Base-by-base conservation (phyloP, 2,329 filamentous ascomycete species). In the Diplodia scrobiculata region DNA sequence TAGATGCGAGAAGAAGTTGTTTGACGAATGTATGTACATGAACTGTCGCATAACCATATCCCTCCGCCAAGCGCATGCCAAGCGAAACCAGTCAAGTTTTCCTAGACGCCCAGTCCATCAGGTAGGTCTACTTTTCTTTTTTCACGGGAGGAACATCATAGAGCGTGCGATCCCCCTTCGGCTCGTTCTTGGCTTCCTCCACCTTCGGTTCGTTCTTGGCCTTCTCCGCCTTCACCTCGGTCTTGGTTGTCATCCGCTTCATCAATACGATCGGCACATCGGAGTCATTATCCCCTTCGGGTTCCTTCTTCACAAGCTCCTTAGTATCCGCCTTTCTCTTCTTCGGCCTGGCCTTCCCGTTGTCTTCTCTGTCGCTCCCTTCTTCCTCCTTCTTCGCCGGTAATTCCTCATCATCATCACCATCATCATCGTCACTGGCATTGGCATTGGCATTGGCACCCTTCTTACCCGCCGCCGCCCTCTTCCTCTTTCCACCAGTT, bases 241-340 rank as follows among this genome's bases (percentile, higher is more conserved):
- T n/a, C 58, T 62, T 48, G 36, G 29, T 13, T 14, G 19, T 38
- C 13, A 19, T 14, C 5, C 14, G 19, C 4, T 32, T 62, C 21
- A 19, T n/a, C 34, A 13, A 9, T 17, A 9, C n/a, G 13, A 60
- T 52, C 11, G 29, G 41, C 14, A 19, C 53, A 38, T 65, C 52
- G 5, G 53, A 48, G 13, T 36, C 38, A 14, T 66, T 36, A 25
- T 60, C 27, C 10, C 45, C 27, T 25, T 58, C 58, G 7, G 11
- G 4, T 21, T 66, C 58, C 41, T 52, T 27, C 64, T 62, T 63
- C 19, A 38, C 32, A 25, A 48, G 47, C 63, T 32, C 36, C 32
- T 58, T 25, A 2, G 17, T 21, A 27, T 60, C 54, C 19, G 36
- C 55, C 47, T 55, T 52, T 19, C 5, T 47, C 41, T 10, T 47